Evolutionary conservation across 148 eudicot genomes (phyloP), one percentile per base, ranked within the genome.

Genomic region (Heliosperma pusillum): DNA sequence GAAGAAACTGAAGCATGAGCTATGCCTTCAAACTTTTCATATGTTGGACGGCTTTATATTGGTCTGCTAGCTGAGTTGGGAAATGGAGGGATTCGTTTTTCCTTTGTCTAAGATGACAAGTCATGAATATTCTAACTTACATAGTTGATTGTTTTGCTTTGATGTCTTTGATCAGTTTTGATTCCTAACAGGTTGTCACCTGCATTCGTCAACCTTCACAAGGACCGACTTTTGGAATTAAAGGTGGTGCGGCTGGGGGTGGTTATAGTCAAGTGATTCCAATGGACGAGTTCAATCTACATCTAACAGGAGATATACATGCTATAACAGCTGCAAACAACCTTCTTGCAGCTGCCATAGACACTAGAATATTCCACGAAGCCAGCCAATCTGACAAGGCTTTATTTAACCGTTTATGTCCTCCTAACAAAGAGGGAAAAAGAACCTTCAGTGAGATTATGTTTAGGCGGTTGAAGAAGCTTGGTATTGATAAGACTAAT

Each of bases 191-290:
- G 99, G 99, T 95, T 74, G 88, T 95, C 19, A 95, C 99, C 33
- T 92, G 97, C 82, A 83, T 95, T 72, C 96, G 99, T 50, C 99
- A 95, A 80, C 99, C 99, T 72, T 95, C 99, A 44, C 99, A 95
- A 92, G 99, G 99, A 73, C 99, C 99, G 29, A 95, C 99, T 72
- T 95, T 95, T 80, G 99, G 99, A 68, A 95, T 95, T 52, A 95
- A 95, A 83, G 99, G 99, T 64, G 99, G 99, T 81, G 99, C 99
- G 56, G 99, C 99, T 26, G 99, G 99, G 50, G 99, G 99, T 73
- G 99, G 99, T 69, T 95, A 92, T 77, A 95, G 99, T 82, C 99
- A 95, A 81, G 99, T 95, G 70, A 92, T 95, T 75, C 99, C 99
- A 47, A 95, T 95, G 99, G 99, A 95, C 25, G 99, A 95, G 87